Conservation (phyloP, 176 grass and related monocot genomes). For the Neostapfia colusana region DNA sequence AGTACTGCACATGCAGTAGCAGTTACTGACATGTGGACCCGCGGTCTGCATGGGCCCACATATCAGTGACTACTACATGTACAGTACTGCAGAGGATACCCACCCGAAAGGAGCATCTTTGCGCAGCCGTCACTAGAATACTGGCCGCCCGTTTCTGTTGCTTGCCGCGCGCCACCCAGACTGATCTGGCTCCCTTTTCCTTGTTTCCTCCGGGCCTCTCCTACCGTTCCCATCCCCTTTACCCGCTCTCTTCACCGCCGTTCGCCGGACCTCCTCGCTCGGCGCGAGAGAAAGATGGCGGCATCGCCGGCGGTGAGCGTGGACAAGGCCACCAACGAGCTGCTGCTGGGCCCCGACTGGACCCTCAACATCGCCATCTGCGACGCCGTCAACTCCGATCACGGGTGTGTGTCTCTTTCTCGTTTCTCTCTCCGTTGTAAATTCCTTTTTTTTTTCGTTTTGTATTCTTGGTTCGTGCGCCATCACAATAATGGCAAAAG, state of each 20-base stretch:
- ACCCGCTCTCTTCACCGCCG: background rate
- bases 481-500: background rate
- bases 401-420: constrained; percentile 42
- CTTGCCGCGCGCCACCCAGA: constrained; percentile 11
- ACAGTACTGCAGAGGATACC: no score
- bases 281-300: constrained; percentile 7
- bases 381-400: constrained; percentile 72
- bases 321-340: constrained; percentile 91
- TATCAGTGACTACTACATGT: no score
- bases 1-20: no score
- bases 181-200: background rate
- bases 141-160: constrained; percentile 31
- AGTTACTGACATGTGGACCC: no score
- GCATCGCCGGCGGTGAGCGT: constrained; percentile 54
- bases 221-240: background rate
- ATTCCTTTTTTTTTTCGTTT: background rate
- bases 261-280: no score
- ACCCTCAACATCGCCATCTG: constrained; percentile 93
- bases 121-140: background rate
- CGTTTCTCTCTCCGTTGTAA: background rate
- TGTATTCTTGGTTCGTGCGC: constrained; percentile 24
- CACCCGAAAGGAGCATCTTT: no score
- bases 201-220: background rate
- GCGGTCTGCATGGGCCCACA: no score
- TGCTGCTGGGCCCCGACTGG: constrained; percentile 84